Percentiles rank a stretch among this genome's conserved stretches.
These are phyloP conservation scores for Lodderomyces parapsilosis DNA, from an alignment of 1,139 yeast species.

Conservation along the genomic window DNA sequence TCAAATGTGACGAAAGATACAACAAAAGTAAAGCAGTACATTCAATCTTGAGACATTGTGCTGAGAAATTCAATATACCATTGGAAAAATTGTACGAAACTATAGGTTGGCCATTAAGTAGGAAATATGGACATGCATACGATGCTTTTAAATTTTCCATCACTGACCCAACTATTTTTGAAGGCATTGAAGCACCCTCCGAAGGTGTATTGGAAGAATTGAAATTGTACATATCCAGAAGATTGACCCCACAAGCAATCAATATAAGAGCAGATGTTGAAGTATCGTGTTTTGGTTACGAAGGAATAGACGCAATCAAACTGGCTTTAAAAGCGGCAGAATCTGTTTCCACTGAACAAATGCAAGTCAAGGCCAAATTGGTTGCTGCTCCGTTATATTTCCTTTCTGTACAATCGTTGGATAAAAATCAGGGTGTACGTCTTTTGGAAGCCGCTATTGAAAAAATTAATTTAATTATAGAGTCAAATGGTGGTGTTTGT, in stretches of 20 bases:
- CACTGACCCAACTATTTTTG: constrained; percentile 87
- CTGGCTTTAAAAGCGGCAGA: constrained; percentile 87
- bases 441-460: constrained; percentile 77
- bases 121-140: constrained; percentile 94
- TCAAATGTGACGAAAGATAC: constrained; percentile 96
- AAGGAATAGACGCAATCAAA: constrained; percentile 97
- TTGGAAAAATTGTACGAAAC: constrained; percentile 83
- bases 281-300: constrained; percentile 95
- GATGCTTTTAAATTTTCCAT: constrained; percentile 97
- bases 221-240: constrained; percentile 81
- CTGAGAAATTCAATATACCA: constrained; percentile 89
- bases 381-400: constrained; percentile 98
- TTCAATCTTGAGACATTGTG: constrained; percentile 95
- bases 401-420: constrained; percentile 88
- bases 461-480: constrained; percentile 67
- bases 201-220: constrained; percentile 75
- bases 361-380: constrained; percentile 85
- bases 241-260: constrained; percentile 96
- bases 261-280: constrained; percentile 97
- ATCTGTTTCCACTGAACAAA: constrained; percentile 74
- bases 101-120: constrained; percentile 96
- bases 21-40: constrained; percentile 97
- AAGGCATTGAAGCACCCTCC: constrained; percentile 72
- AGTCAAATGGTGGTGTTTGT: constrained; percentile 78
- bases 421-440: constrained; percentile 84